These are phyloP conservation scores for Pythium oligandrum DNA, from an alignment of 352 stramenopile genomes.

Conservation along the genomic window DNA sequence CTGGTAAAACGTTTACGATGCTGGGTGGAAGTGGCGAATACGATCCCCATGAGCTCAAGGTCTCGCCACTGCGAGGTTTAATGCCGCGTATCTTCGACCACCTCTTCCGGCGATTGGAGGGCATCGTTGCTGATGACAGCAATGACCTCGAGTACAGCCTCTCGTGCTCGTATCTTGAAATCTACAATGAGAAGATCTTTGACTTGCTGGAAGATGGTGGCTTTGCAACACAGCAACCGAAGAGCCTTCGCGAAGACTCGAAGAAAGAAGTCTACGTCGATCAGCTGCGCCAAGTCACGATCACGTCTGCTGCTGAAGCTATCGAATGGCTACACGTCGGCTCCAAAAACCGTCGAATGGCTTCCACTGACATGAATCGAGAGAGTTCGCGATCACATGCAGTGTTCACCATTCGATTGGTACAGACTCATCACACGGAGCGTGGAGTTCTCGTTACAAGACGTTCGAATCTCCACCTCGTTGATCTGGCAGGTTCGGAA, in stretches of 20 bases:
- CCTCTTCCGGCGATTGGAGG: constrained; percentile 58
- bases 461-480: constrained; percentile 76
- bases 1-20: constrained; percentile 89
- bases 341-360: constrained; percentile 90
- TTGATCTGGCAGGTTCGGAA: constrained; percentile 86
- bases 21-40: constrained; percentile 30
- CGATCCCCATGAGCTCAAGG: constrained; percentile 37
- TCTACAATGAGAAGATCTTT: constrained; percentile 90
- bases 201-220: constrained; percentile 72
- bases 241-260: constrained; percentile 71
- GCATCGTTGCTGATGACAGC: constrained; percentile 33
- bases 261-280: constrained; percentile 82
- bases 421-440: constrained; percentile 70
- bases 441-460: constrained; percentile 55
- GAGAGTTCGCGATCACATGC: constrained; percentile 95
- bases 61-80: constrained; percentile 57
- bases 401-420: constrained; percentile 95
- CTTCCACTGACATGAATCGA: constrained; percentile 96
- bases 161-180: constrained; percentile 86
- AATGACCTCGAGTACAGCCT: constrained; percentile 53
- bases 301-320: constrained; percentile 57
- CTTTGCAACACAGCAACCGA: constrained; percentile 38
- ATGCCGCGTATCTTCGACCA: constrained; percentile 83
- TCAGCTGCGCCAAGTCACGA: constrained; percentile 57
- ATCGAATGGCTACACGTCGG: constrained; percentile 73